Conservation (phyloP, 768 basidiomycete species). For the Tricholoma saponaceum region DNA sequence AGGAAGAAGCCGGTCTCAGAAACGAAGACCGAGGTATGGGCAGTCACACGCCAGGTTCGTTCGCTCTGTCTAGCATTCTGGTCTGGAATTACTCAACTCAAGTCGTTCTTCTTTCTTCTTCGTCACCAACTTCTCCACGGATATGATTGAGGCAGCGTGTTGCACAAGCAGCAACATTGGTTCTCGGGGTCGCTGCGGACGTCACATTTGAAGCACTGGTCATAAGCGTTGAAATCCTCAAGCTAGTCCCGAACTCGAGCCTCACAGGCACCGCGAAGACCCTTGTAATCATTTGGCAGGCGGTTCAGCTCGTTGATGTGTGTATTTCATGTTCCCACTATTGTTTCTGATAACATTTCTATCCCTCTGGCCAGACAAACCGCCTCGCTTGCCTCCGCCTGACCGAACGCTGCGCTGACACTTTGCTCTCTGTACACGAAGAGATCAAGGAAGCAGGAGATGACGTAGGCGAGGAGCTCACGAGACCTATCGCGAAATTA, state of each 20-base stretch:
- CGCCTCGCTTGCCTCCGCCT: constrained; percentile 66
- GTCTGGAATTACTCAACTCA: background rate
- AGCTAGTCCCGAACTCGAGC: background rate
- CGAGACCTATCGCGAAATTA: constrained; percentile 45
- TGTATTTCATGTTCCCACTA: constrained; percentile 19
- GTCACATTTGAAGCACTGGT: constrained; percentile 41
- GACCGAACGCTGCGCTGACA: constrained; percentile 67
- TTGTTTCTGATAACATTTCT: background rate
- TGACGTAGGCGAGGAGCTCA: constrained; percentile 43
- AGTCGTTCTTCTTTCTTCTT: background rate
- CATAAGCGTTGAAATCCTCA: constrained; percentile 2
- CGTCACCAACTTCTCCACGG: background rate
- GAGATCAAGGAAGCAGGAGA: constrained; percentile 58
- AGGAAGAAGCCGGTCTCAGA: constrained; percentile 26
- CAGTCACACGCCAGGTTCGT: constrained; percentile 30
- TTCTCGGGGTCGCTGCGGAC: constrained; percentile 37
- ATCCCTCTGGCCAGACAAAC: constrained; percentile 47
- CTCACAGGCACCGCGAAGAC: constrained; percentile 42
- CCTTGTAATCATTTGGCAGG: constrained; percentile 62
- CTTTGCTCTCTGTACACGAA: constrained; percentile 55
- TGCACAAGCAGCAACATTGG: constrained; percentile 31
- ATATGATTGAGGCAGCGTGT: constrained; percentile 22
- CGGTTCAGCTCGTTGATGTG: constrained; percentile 58
- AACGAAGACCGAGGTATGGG: constrained; percentile 35
- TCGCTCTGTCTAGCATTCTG: background rate